These are phyloP conservation scores for Dipodascus albidus DNA, from an alignment of 805 yeast species.

Conservation along the genomic window DNA sequence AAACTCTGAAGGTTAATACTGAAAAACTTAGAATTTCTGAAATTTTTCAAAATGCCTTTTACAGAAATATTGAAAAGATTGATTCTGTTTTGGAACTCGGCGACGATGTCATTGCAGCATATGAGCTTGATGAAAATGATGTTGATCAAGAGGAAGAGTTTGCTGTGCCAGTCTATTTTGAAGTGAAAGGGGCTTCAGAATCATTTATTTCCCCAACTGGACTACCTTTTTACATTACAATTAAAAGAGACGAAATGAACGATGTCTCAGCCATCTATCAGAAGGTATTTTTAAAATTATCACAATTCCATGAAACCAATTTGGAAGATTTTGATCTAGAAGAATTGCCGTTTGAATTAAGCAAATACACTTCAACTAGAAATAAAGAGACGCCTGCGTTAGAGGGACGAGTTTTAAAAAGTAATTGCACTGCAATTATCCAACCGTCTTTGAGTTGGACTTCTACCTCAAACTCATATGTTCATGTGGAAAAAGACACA, in stretches of 20 bases:
- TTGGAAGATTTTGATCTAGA: neutral
- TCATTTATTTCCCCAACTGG: conserved; percentile 36
- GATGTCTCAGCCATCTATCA: conserved; percentile 47
- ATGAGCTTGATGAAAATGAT: conserved; percentile 31
- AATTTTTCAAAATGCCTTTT: conserved; percentile 56
- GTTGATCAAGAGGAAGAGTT: conserved; percentile 4
- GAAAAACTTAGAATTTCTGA: conserved; percentile 41
- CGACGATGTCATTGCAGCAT: conserved; percentile 55
- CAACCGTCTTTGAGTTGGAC: neutral
- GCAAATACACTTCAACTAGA: conserved; percentile 1
- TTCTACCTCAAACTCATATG: neutral
- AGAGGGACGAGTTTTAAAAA: neutral
- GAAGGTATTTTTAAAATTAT: conserved; percentile 33
- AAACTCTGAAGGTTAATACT: conserved; percentile 28
- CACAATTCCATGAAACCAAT: neutral
- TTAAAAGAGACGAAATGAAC: conserved; percentile 38
- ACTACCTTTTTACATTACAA: conserved; percentile 59
- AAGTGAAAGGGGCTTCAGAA: neutral
- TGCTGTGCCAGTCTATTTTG: conserved; percentile 14
- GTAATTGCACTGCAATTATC: neutral
- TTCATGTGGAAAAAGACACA: neutral
- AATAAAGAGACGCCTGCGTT: neutral
- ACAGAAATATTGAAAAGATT: conserved; percentile 55
- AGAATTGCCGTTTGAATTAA: neutral
- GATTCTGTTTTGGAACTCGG: conserved; percentile 45